Percentiles rank a stretch among this genome's conserved stretches.
Evolutionary conservation across 2,329 filamentous ascomycete species (phyloP).

Genomic region (Colletotrichum echinochloae): DNA sequence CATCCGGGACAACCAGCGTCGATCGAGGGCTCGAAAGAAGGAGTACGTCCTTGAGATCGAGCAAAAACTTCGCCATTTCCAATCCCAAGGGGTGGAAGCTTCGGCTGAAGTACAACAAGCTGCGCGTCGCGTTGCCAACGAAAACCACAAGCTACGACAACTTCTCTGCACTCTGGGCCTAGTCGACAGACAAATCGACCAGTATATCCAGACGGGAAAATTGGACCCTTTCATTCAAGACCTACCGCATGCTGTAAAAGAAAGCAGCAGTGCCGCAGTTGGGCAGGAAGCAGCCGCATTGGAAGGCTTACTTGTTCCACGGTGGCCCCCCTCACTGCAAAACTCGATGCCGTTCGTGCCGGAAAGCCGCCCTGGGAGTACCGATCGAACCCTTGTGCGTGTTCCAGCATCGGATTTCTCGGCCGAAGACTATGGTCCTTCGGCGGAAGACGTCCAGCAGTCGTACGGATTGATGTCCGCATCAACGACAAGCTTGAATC

Average conservation of each 20-base stretch:
- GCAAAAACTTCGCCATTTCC: slow-evolving; percentile 70
- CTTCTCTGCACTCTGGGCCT: slow-evolving; percentile 71
- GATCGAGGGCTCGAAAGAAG: slow-evolving; percentile 79
- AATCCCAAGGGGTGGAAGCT: slow-evolving; percentile 74
- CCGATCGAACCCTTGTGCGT: neutral
- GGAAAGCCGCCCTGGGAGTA: neutral
- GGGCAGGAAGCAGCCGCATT: slow-evolving; percentile 43
- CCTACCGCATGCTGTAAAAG: too few species aligned
- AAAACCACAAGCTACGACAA: slow-evolving; percentile 73
- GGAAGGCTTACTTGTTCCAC: slow-evolving; percentile 53
- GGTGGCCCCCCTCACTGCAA: slow-evolving; percentile 49
- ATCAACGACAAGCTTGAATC: slow-evolving; percentile 1
- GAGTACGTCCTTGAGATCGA: slow-evolving; percentile 80
- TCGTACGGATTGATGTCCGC: neutral
- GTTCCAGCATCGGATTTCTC: slow-evolving; percentile 21
- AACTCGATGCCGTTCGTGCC: slow-evolving; percentile 44
- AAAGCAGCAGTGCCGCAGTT: neutral
- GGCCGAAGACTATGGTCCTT: slow-evolving; percentile 13
- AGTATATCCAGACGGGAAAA: slow-evolving; percentile 49
- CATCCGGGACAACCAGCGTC: slow-evolving; percentile 81
- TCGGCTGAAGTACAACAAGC: slow-evolving; percentile 79
- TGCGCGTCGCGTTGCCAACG: slow-evolving; percentile 74
- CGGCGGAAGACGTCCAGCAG: slow-evolving; percentile 11
- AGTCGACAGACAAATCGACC: slow-evolving; percentile 65
- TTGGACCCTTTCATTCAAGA: neutral